Base-by-base conservation (phyloP, 805 yeast genomes). In the Candida bentonensis region DNA sequence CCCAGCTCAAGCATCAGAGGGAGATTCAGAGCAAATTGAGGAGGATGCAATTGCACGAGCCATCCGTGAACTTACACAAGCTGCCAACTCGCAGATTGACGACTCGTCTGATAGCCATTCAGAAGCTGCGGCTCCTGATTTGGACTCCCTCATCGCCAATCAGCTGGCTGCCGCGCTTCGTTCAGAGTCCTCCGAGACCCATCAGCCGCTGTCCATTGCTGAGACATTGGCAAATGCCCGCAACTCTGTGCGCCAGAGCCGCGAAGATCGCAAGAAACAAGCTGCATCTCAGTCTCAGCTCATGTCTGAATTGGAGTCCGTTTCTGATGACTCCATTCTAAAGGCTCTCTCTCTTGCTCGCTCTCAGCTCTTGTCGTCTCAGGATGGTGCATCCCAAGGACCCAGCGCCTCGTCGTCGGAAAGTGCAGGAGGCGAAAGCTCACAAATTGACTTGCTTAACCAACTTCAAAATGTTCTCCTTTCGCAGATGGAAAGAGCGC, bases 401-500 rank as follows among this genome's bases (percentile, higher is more conserved):
- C 36, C 7, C 17, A 4, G 17, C 20, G 11, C 36, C 5, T 11
- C 7, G 13, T n/a, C 36, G 5, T 30, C 36, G n/a, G 36, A 30
- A 15, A 9, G 17, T 4, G 36, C 36, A n/a, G n/a, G n/a, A n/a
- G n/a, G n/a, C n/a, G n/a, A n/a, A n/a, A n/a, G n/a, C n/a, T n/a
- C n/a, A n/a, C 36, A 30, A n/a, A 30, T 30, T n/a, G 36, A 30
- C n/a, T 30, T 30, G 36, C 20, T 30, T 11, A 30, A 30, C 20
- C 36, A 30, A n/a, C 36, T 30, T 9, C 36, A 30, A 17, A 9
- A 11, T 9, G 36, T 30, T 9, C 13, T 30, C 17, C 13, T 30
- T 17, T 9, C 36, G 7, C 36, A 30, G 20, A 30, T 30, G 36
- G 11, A 25, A 13, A 25, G 27, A 25, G 11, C 7, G 27, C 13